Conservation (phyloP, 805 yeast species). For the Zygoascus flipseniorum region DNA sequence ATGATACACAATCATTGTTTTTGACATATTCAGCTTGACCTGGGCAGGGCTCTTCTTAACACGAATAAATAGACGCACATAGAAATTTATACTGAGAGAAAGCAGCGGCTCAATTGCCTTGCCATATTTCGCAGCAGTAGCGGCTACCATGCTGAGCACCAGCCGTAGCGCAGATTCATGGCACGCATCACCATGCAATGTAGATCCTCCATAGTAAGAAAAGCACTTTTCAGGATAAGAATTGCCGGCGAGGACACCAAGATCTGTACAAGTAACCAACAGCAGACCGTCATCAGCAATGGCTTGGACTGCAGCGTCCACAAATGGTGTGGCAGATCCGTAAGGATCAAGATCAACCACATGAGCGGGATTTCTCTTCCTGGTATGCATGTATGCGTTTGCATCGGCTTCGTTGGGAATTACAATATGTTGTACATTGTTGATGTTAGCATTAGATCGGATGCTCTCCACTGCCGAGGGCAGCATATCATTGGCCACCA, state of each 20-base stretch:
- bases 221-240: constrained; percentile 97
- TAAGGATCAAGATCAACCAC: constrained; percentile 94
- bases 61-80: constrained; percentile 75
- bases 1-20: constrained; percentile 68
- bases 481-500: constrained; percentile 85
- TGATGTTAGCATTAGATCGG: constrained; percentile 58
- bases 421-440: constrained; percentile 50
- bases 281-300: constrained; percentile 79
- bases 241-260: constrained; percentile 90
- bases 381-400: constrained; percentile 61
- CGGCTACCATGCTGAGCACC: constrained; percentile 65
- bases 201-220: constrained; percentile 89
- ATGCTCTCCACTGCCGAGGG: constrained; percentile 81
- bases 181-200: constrained; percentile 74
- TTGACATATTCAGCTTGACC: constrained; percentile 72
- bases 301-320: constrained; percentile 82
- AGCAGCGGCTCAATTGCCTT: constrained; percentile 80
- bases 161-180: constrained; percentile 91
- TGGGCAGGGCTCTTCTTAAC: constrained; percentile 70
- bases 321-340: constrained; percentile 94
- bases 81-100: constrained; percentile 83
- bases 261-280: constrained; percentile 91
- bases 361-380: constrained; percentile 38
- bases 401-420: constrained; percentile 80
- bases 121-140: constrained; percentile 84